These are phyloP conservation scores for Suhomyces xylopsoci DNA, from an alignment of 805 yeast genomes.

Conservation along the genomic window DNA sequence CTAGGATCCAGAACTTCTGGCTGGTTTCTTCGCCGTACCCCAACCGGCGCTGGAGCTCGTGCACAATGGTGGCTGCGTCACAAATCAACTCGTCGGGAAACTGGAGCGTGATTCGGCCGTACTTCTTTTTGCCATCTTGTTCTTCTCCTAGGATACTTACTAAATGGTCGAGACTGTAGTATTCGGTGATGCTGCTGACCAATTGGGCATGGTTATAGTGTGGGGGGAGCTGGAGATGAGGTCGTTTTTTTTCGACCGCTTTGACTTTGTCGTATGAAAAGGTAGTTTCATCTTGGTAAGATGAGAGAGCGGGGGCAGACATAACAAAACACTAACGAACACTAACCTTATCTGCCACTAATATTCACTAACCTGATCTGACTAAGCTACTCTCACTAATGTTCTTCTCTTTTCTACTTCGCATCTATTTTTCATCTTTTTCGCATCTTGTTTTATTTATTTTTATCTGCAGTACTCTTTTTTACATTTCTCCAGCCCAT, in stretches of 20 bases:
- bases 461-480: background rate
- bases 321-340: background rate
- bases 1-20: slow-evolving; percentile 68
- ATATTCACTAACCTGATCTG: too few species aligned
- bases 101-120: slow-evolving; percentile 69
- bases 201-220: slow-evolving; percentile 15
- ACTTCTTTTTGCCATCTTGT: slow-evolving; percentile 27
- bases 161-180: slow-evolving; percentile 55
- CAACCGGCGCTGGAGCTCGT: slow-evolving; percentile 45
- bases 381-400: too few species aligned
- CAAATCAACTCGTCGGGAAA: slow-evolving; percentile 80
- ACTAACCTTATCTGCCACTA: too few species aligned
- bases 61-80: slow-evolving; percentile 73
- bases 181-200: slow-evolving; percentile 38
- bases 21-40: slow-evolving; percentile 4
- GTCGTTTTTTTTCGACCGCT: slow-evolving; percentile 17
- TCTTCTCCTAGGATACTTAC: slow-evolving; percentile 32
- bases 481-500: slow-evolving; percentile 38
- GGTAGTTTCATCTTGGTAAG: slow-evolving; percentile 62
- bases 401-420: too few species aligned
- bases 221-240: slow-evolving; percentile 23
- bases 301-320: slow-evolving; percentile 43
- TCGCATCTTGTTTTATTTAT: too few species aligned
- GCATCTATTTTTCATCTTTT: too few species aligned
- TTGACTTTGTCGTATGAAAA: slow-evolving; percentile 48